These are phyloP conservation scores for Salix arbutifolia DNA, from an alignment of 345 rosid genomes.

Conservation along the genomic window DNA sequence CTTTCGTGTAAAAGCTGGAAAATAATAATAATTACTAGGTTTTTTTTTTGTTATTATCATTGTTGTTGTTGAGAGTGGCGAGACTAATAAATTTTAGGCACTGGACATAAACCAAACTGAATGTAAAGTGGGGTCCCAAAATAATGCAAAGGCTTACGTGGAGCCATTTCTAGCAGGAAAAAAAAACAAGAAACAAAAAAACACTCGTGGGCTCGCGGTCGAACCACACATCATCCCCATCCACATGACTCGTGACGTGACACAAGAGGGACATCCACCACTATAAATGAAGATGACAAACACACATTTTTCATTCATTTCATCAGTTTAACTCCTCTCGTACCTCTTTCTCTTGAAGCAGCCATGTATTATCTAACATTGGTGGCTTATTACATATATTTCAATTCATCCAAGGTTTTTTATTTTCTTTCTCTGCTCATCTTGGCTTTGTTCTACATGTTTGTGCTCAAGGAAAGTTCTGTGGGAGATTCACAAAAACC, in stretches of 20 bases:
- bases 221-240: background rate
- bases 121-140: background rate
- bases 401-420: slow-evolving; percentile 16
- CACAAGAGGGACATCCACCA: background rate
- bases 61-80: background rate
- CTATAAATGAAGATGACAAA: background rate
- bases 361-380: slow-evolving; percentile 23
- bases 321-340: background rate
- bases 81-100: background rate
- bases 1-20: no score
- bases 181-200: background rate
- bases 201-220: background rate
- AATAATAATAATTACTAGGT: no score
- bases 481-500: background rate
- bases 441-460: slow-evolving; percentile 19
- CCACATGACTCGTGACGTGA: background rate
- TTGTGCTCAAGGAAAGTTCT: background rate
- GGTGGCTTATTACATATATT: slow-evolving; percentile 30
- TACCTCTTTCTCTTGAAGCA: background rate
- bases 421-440: slow-evolving; percentile 19
- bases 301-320: background rate
- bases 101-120: background rate
- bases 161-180: background rate
- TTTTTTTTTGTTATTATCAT: background rate
- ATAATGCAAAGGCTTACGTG: background rate